Evolutionary conservation across 1,139 yeast species (phyloP), one percentile per base, ranked within the genome.

Genomic region (Trichomonascaceae sp.): DNA sequence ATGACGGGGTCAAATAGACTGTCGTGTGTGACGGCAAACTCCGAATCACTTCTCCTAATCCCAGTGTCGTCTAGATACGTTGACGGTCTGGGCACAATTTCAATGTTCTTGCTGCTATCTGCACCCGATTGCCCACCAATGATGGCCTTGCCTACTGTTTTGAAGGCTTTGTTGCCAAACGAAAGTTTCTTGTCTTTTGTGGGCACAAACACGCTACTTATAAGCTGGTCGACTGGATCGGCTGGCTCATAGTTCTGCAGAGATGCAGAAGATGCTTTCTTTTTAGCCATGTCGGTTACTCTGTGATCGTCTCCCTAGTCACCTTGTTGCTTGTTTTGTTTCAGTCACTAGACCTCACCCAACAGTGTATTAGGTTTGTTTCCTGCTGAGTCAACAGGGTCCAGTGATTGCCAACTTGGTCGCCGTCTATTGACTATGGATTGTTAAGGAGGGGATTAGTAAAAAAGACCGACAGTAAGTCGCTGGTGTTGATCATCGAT

Each of bases 1-100:
- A 11, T 8, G 11, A 6, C 9, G 9, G 23, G 11, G 11, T 20
- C 23, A 20, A 20, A 20, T 20, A 20, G 23, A 20, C 23, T 20
- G 36, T 47, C 51, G 32, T 47, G 51, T 29, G 45, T 46, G 29
- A 47, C 35, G 26, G 40, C 38, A 17, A 47, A 39, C 27, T 44
- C 44, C 4, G 51, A 45, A 32, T 48, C 52, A 27, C 43, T 11
- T 37, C 46, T 16, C 37, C 47, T 9, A 42, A 43, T 39, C 9
- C 49, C 50, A 13, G 47, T 43, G 40, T 34, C 17, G 38, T 37
- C 13, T n/a, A n/a, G n/a, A n/a, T n/a, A n/a, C n/a, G n/a, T n/a
- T n/a, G n/a, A n/a, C n/a, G n/a, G n/a, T n/a, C n/a, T n/a, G n/a
- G n/a, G n/a, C n/a, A n/a, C n/a, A n/a, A n/a, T n/a, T n/a, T n/a